phyloP scores from a whole-genome alignment of 139 green algal species.

The Deuterostichococcus epilithicus region DNA sequence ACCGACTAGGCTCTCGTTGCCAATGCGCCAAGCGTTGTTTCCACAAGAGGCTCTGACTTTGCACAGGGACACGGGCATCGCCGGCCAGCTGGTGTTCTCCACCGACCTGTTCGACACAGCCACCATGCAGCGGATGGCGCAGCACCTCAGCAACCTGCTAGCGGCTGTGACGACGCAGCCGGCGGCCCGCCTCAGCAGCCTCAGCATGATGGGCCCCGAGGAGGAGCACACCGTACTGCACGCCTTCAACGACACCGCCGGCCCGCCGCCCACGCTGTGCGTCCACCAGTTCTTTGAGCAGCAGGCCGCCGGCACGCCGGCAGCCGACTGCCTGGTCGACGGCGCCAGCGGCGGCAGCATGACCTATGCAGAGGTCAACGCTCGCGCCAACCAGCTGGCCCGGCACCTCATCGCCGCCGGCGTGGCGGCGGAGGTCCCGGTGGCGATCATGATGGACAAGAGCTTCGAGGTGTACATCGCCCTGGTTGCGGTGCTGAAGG shows the following conservation, averaged over 20 bases:
- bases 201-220: background rate
- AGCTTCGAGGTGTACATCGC: constrained; percentile 33
- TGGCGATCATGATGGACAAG: constrained; percentile 45
- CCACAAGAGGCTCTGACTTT: background rate
- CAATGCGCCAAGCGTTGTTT: too few relatives aligned
- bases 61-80: background rate
- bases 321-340: constrained; percentile 16
- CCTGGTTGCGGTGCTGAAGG: constrained; percentile 38
- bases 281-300: constrained; percentile 26
- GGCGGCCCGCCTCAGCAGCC: background rate
- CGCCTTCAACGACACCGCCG: background rate
- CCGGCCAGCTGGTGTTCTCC: background rate
- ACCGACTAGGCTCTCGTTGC: too few relatives aligned
- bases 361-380: constrained; percentile 24
- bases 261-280: background rate
- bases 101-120: background rate
- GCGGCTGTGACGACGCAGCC: background rate
- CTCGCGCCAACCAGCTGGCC: constrained; percentile 31
- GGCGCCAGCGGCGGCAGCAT: background rate
- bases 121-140: background rate
- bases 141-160: background rate
- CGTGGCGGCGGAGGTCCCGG: constrained; percentile 6
- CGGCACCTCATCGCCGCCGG: constrained; percentile 13
- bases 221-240: constrained; percentile 1
- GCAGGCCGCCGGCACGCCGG: constrained; percentile 8